Conservation (phyloP, 345 rosid species). For the Lepidium aucheri region DNA sequence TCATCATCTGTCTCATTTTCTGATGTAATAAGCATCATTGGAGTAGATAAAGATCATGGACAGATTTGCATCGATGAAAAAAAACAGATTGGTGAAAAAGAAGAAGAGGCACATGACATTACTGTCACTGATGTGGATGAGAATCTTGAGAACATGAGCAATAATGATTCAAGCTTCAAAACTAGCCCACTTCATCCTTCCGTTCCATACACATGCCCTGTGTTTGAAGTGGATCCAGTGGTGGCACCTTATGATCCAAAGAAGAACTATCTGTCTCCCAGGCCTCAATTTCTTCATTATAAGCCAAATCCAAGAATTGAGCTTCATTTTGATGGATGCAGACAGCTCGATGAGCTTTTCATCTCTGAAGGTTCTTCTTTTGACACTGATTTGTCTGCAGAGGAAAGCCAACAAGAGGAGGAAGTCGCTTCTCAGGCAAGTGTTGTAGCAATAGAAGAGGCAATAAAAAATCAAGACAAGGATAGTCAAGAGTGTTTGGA, state of each 20-base stretch:
- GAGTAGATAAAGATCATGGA: conserved; percentile 16
- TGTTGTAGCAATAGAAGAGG: conserved; percentile 11
- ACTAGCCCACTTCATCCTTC: conserved; percentile 27
- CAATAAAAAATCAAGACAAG: neutral
- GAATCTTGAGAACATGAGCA: conserved; percentile 17
- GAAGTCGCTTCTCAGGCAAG: conserved; percentile 22
- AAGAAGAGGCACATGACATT: conserved; percentile 33
- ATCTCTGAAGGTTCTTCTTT: conserved; percentile 32
- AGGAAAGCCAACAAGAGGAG: conserved; percentile 33
- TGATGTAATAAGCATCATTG: conserved; percentile 28
- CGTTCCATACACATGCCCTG: conserved; percentile 24
- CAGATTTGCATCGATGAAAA: conserved; percentile 10
- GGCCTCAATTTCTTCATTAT: conserved; percentile 62
- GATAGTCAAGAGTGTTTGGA: conserved; percentile 18
- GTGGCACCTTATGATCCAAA: conserved; percentile 58
- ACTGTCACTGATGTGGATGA: conserved; percentile 21
- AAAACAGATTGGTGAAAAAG: conserved; percentile 10
- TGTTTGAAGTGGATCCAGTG: conserved; percentile 57
- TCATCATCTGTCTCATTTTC: conserved; percentile 41
- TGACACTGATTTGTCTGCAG: conserved; percentile 45
- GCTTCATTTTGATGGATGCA: conserved; percentile 29
- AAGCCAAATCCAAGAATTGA: conserved; percentile 53
- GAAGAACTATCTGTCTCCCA: conserved; percentile 52
- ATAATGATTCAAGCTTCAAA: conserved; percentile 37
- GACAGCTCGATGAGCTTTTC: conserved; percentile 45